phyloP scores from a whole-genome alignment of 2,329 filamentous ascomycete genomes.

The Daldinia sp. region DNA sequence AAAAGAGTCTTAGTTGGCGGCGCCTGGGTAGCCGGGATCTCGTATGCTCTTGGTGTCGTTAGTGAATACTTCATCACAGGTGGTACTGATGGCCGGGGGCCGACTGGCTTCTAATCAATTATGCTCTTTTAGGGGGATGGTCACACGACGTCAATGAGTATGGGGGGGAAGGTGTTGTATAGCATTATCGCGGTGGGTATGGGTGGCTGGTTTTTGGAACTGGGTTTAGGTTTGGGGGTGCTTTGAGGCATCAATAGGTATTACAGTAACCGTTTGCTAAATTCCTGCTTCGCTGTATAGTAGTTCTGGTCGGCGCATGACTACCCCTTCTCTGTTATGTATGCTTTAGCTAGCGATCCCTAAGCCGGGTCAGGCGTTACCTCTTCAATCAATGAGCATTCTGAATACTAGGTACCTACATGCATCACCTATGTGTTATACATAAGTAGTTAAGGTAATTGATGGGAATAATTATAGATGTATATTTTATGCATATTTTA shows the following conservation, averaged over 20 bases:
- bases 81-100: conserved; percentile 53
- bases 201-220: conserved; percentile 10
- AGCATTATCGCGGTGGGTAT: conserved; percentile 19
- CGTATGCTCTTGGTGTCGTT: conserved; percentile 67
- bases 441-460: no score
- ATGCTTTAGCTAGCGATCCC: conserved; percentile 1
- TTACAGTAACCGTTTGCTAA: conserved; percentile 23
- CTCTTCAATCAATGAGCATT: conserved; percentile 13
- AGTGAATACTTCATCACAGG: conserved; percentile 64
- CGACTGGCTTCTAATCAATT: conserved; percentile 45
- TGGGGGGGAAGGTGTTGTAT: conserved; percentile 2
- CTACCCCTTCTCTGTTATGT: conserved; percentile 25
- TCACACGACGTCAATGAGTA: conserved; percentile 4
- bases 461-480: no score
- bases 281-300: conserved; percentile 24
- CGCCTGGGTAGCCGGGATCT: conserved; percentile 61
- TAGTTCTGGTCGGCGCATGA: conserved; percentile 22
- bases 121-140: neutral
- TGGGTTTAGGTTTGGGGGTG: conserved; percentile 13
- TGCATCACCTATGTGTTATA: no score
- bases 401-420: neutral
- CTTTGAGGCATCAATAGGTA: conserved; percentile 9
- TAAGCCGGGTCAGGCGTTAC: neutral
- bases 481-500: no score
- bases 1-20: conserved; percentile 63